A percentile compares a stretch with the other conserved stretches of the same genome.
phyloP scores from a whole-genome alignment of 2,329 filamentous ascomycete species.

The Cryphonectria naterciae region DNA sequence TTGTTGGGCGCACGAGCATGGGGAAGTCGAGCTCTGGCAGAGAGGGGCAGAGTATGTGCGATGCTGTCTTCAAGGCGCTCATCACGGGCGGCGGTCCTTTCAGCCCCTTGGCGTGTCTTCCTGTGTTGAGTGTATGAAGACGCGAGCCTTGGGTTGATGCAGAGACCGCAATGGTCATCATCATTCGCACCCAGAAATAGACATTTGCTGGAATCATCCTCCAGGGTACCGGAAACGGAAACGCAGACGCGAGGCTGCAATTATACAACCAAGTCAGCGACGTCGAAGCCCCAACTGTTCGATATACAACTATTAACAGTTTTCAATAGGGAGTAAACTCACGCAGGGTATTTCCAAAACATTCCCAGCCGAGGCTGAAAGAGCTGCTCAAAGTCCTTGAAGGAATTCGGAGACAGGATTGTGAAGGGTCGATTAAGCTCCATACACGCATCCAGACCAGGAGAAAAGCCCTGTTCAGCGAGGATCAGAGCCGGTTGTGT shows the following conservation, averaged over 20 bases:
- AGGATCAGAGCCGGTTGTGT: constrained; percentile 8
- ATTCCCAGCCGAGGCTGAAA: constrained; percentile 12
- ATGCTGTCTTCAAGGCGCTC: constrained; percentile 1
- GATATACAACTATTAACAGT: not conserved
- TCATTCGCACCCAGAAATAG: constrained; percentile 16
- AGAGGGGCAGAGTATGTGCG: constrained; percentile 15
- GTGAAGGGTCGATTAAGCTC: constrained; percentile 3
- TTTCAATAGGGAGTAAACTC: not conserved
- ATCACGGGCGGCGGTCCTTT: constrained; percentile 9
- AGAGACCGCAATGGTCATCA: not conserved
- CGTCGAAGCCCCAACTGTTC: not conserved
- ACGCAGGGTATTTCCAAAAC: constrained; percentile 20
- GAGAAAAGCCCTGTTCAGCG: constrained; percentile 13
- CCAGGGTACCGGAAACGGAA: constrained; percentile 17
- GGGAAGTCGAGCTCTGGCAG: constrained; percentile 20
- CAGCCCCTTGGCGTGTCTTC: constrained; percentile 7
- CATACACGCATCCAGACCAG: constrained; percentile 11
- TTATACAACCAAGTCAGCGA: not conserved
- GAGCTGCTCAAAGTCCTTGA: constrained; percentile 18
- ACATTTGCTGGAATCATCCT: not conserved
- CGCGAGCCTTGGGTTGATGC: not conserved
- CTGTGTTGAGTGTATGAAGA: constrained; percentile 1
- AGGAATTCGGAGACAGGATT: constrained; percentile 18
- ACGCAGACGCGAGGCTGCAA: constrained; percentile 13
- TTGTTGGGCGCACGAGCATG: constrained; percentile 13